These are phyloP conservation scores for Cercospora zeina DNA, from an alignment of 2,329 filamentous ascomycete genomes.

Conservation along the genomic window DNA sequence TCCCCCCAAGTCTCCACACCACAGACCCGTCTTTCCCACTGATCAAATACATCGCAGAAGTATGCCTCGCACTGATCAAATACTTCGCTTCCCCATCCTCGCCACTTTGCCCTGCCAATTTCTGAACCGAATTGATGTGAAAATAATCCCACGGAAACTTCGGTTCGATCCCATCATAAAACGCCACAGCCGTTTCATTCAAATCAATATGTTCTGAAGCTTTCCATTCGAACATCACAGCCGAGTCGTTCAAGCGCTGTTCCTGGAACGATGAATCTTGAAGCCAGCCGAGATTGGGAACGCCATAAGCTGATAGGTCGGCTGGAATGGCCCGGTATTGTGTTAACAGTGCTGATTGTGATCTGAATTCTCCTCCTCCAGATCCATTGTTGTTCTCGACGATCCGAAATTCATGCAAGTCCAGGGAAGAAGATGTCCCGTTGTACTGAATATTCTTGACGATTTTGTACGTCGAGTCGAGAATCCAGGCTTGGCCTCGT, in stretches of 20 bases:
- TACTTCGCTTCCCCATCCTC: slow-evolving; percentile 41
- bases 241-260: slow-evolving; percentile 45
- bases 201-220: slow-evolving; percentile 45
- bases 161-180: not conserved
- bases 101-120: slow-evolving; percentile 32
- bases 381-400: not conserved
- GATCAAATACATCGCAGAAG: slow-evolving; percentile 44
- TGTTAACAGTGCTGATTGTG: slow-evolving; percentile 1
- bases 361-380: not conserved
- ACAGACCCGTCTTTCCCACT: slow-evolving; percentile 40
- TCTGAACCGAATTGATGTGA: slow-evolving; percentile 46
- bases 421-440: slow-evolving; percentile 31
- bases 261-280: slow-evolving; percentile 46
- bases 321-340: not conserved
- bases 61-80: slow-evolving; percentile 44
- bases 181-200: slow-evolving; percentile 16
- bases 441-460: slow-evolving; percentile 7
- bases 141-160: slow-evolving; percentile 1
- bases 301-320: not conserved
- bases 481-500: not conserved
- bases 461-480: not conserved
- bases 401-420: slow-evolving; percentile 46
- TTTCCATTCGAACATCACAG: slow-evolving; percentile 48
- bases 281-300: slow-evolving; percentile 14
- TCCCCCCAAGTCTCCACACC: slow-evolving; percentile 46